Percentiles rank a stretch among this genome's conserved stretches.
Evolutionary conservation across 2,329 filamentous ascomycete species (phyloP).

Genomic region (Beauveria scarabaeidicola): DNA sequence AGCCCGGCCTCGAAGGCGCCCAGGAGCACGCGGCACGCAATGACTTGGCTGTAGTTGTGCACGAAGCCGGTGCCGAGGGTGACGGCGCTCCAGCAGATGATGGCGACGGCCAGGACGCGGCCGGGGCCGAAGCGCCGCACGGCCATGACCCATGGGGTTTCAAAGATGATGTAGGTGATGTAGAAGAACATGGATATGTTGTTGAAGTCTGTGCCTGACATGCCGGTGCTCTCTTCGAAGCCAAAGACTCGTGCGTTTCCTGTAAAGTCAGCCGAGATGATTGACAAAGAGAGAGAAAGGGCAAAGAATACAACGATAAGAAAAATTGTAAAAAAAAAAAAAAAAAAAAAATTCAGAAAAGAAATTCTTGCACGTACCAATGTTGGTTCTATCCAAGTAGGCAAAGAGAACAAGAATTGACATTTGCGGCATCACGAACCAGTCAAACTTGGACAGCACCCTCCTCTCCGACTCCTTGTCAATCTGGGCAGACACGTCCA

Average conservation of each 20-base stretch:
- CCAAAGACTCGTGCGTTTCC: conserved; percentile 28
- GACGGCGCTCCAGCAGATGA: conserved; percentile 24
- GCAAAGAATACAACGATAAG: not conserved
- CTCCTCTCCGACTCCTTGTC: not conserved
- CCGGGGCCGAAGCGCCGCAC: conserved; percentile 24
- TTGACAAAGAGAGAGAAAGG: too few species aligned
- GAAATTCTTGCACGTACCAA: conserved; percentile 13
- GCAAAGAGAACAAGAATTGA: conserved; percentile 18
- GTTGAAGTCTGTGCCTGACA: conserved; percentile 24
- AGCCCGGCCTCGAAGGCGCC: conserved; percentile 28
- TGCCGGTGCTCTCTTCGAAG: conserved; percentile 23
- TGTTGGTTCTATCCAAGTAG: conserved; percentile 21
- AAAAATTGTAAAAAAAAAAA: too few species aligned
- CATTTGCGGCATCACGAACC: conserved; percentile 21
- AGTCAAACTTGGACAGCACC: conserved; percentile 21
- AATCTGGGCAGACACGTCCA: not conserved
- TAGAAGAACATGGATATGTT: conserved; percentile 23
- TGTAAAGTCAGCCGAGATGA: not conserved
- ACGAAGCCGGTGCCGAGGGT: conserved; percentile 26
- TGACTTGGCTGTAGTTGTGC: conserved; percentile 18
- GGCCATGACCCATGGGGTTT: conserved; percentile 23
- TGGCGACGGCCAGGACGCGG: conserved; percentile 20
- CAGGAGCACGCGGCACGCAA: conserved; percentile 23
- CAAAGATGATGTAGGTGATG: conserved; percentile 25
- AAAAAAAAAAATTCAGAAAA: not conserved